These are phyloP conservation scores for Haberlea rhodopensis DNA, from an alignment of 257 asterid genomes.

Conservation along the genomic window DNA sequence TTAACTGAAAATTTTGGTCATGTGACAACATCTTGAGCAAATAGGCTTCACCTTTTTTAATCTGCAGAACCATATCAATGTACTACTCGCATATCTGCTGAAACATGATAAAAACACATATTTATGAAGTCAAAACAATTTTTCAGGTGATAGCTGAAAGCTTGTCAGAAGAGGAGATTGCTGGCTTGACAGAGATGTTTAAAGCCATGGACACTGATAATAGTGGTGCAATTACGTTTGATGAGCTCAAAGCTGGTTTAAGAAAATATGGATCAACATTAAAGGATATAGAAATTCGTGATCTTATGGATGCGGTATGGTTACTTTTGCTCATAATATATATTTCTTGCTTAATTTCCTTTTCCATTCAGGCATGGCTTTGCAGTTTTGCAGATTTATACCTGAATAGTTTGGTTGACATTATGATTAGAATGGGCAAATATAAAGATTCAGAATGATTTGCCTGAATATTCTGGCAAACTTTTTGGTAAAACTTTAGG, in stretches of 20 bases:
- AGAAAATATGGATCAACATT: conserved; percentile 86
- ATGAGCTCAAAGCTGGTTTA: conserved; percentile 90
- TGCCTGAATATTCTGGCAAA: conserved; percentile 7
- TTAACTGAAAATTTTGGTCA: conserved; percentile 18
- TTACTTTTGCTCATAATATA: conserved; percentile 18
- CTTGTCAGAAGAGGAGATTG: conserved; percentile 92
- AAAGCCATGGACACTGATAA: conserved; percentile 89
- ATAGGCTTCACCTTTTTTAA: background rate
- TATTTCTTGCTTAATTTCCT: conserved; percentile 8
- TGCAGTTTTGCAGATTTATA: background rate
- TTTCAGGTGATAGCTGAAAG: conserved; percentile 93
- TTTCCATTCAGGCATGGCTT: background rate
- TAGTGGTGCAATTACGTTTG: conserved; percentile 93
- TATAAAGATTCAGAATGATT: no score
- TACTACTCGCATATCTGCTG: conserved; percentile 6
- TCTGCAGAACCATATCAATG: background rate
- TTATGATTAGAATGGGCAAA: no score
- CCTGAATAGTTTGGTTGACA: background rate
- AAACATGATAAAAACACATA: conserved; percentile 6
- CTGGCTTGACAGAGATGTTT: conserved; percentile 91
- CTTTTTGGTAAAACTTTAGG: background rate
- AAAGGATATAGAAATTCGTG: conserved; percentile 82
- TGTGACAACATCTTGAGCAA: conserved; percentile 11
- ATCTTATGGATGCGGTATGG: conserved; percentile 91
- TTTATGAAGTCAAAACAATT: conserved; percentile 12